phyloP scores from a whole-genome alignment of 1,284 basidiomycete species.

The Microbotryum scabiosae region DNA sequence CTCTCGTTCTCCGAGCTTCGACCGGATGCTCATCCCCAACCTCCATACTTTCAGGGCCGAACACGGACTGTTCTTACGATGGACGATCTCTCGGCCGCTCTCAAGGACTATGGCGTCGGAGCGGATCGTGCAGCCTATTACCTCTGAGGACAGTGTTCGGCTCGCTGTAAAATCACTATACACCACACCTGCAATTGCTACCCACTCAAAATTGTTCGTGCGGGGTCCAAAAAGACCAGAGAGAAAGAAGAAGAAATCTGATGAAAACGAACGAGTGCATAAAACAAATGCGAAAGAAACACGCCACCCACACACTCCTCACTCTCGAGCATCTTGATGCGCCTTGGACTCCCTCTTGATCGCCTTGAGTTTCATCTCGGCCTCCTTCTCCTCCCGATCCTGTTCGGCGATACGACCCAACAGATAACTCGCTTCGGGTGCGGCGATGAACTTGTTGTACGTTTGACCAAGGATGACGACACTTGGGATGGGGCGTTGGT shows the following conservation, averaged over 20 bases:
- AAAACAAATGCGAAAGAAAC: no score
- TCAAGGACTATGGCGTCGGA: conserved; percentile 91
- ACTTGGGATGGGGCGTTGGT: neutral
- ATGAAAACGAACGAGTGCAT: no score
- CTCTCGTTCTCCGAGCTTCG: neutral
- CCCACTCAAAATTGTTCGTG: no score
- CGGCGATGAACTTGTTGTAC: conserved; percentile 33
- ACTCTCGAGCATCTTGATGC: conserved; percentile 9
- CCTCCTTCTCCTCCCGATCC: conserved; percentile 22
- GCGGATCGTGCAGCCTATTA: conserved; percentile 47
- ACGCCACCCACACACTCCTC: conserved; percentile 5
- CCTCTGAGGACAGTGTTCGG: conserved; percentile 6
- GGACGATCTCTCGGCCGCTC: conserved; percentile 88
- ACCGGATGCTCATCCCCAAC: neutral
- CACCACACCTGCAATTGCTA: no score
- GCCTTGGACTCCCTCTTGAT: conserved; percentile 9
- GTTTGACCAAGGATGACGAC: conserved; percentile 33
- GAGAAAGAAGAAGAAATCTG: no score
- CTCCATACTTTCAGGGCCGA: conserved; percentile 21
- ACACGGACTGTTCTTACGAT: conserved; percentile 84
- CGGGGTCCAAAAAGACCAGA: no score
- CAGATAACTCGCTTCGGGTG: conserved; percentile 31
- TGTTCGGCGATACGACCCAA: conserved; percentile 20
- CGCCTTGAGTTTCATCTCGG: conserved; percentile 17
- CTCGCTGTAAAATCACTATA: no score